Evolutionary conservation across 106 monocot genomes (phyloP).

Genomic region (Allium cepa): DNA sequence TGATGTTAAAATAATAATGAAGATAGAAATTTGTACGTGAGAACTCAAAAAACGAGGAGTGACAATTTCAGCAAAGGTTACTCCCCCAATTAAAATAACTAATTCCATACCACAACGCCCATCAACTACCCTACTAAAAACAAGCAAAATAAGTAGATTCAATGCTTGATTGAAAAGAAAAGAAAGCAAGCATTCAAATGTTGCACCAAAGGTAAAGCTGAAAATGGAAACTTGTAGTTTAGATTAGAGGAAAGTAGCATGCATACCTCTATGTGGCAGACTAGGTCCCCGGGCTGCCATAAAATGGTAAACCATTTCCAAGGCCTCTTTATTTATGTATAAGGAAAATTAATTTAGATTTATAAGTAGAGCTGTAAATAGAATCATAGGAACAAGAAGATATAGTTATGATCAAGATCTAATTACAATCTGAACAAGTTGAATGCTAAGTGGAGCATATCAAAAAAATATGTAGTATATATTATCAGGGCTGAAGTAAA

Average conservation of each 20-base stretch:
- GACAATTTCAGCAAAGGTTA: conserved; percentile 90
- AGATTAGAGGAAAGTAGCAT: not conserved
- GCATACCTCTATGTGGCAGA: conserved; percentile 48
- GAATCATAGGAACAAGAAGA: not conserved
- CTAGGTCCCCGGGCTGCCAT: conserved; percentile 20
- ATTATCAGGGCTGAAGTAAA: conserved; percentile 67
- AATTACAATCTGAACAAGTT: conserved; percentile 93
- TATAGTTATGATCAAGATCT: conserved; percentile 82
- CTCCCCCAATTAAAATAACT: conserved; percentile 89
- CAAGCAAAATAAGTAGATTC: not conserved
- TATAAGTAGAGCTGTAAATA: conserved; percentile 3
- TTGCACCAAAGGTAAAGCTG: not conserved
- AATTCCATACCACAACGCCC: conserved; percentile 70
- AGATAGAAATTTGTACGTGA: conserved; percentile 37
- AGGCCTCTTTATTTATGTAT: conserved; percentile 40
- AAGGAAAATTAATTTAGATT: conserved; percentile 4
- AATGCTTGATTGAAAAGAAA: too few relatives aligned
- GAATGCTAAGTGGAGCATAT: conserved; percentile 97
- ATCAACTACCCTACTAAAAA: conserved; percentile 51
- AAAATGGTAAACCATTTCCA: conserved; percentile 23
- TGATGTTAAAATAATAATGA: not conserved
- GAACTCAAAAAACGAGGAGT: conserved; percentile 92
- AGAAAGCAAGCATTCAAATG: too few relatives aligned
- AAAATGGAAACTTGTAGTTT: not conserved
- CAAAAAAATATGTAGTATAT: conserved; percentile 95